A percentile compares a stretch with the other conserved stretches of the same genome.
Conservation (phyloP, 139 green algal genomes). For the Picochlorum costavermella region DNA sequence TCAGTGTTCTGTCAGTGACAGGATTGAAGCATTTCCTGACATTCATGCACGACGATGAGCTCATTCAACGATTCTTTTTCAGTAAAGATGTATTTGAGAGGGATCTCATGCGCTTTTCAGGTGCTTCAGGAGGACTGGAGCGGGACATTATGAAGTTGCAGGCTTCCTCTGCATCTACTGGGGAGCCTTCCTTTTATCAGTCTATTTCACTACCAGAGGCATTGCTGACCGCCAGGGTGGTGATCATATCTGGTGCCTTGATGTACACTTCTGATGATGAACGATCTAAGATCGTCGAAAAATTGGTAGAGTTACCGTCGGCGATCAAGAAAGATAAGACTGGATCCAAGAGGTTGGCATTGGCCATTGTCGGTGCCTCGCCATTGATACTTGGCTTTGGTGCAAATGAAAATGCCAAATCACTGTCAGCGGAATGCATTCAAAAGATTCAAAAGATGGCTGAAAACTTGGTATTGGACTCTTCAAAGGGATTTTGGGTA, state of each 20-base stretch:
- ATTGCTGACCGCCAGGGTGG: slow-evolving; percentile 50
- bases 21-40: slow-evolving; percentile 2
- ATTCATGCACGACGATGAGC: slow-evolving; percentile 42
- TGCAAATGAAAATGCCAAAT: neutral
- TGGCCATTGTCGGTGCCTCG: slow-evolving; percentile 14
- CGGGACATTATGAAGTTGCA: no score
- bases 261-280: neutral
- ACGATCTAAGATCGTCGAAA: neutral
- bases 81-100: slow-evolving; percentile 53
- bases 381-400: neutral
- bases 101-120: slow-evolving; percentile 50
- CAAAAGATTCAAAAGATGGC: slow-evolving; percentile 25
- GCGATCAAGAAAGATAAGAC: slow-evolving; percentile 11
- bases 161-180: no score
- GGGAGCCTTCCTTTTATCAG: neutral
- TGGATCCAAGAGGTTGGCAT: slow-evolving; percentile 7
- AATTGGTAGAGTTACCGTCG: neutral
- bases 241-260: neutral
- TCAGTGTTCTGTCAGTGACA: neutral
- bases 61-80: slow-evolving; percentile 55
- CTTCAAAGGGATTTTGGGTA: slow-evolving; percentile 22
- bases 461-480: slow-evolving; percentile 42
- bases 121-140: slow-evolving; percentile 32
- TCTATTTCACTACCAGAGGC: slow-evolving; percentile 36
- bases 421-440: neutral